phyloP scores from a whole-genome alignment of 2,329 filamentous ascomycete species.

The Pseudovirgaria hyperparasitica region DNA sequence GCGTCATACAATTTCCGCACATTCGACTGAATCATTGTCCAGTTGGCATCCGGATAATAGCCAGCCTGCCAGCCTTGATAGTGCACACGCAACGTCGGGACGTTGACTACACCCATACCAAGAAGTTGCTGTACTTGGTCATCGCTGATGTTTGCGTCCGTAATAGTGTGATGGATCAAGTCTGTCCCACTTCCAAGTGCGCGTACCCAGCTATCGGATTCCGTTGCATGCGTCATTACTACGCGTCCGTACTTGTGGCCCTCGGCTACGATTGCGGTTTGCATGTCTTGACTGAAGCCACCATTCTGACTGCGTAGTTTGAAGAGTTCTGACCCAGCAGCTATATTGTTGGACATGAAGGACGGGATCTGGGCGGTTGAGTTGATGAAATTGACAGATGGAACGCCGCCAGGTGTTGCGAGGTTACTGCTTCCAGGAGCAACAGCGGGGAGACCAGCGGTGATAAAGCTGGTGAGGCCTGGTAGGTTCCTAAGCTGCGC shows the following conservation, averaged over 20 bases:
- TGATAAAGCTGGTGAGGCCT: constrained; percentile 1
- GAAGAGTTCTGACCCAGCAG: constrained; percentile 7
- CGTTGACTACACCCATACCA: background rate
- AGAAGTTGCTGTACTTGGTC: background rate
- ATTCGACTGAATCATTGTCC: no score
- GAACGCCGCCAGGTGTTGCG: no score
- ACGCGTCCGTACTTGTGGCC: background rate
- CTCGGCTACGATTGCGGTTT: background rate
- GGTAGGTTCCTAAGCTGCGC: constrained; percentile 1
- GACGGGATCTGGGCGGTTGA: no score
- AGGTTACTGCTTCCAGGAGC: constrained; percentile 3
- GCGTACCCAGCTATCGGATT: background rate
- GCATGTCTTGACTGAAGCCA: constrained; percentile 1
- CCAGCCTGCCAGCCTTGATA: no score
- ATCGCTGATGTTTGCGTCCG: constrained; percentile 1
- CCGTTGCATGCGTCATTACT: constrained; percentile 1
- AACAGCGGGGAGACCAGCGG: constrained; percentile 1
- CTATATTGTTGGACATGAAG: no score
- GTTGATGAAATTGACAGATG: no score
- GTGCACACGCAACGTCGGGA: constrained; percentile 4
- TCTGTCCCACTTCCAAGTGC: background rate
- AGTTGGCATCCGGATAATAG: no score
- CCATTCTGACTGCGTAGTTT: constrained; percentile 4
- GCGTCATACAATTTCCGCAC: constrained; percentile 8
- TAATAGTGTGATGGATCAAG: constrained; percentile 4